phyloP scores from a whole-genome alignment of 495 filamentous ascomycete genomes.

The Neurospora hispaniola region DNA sequence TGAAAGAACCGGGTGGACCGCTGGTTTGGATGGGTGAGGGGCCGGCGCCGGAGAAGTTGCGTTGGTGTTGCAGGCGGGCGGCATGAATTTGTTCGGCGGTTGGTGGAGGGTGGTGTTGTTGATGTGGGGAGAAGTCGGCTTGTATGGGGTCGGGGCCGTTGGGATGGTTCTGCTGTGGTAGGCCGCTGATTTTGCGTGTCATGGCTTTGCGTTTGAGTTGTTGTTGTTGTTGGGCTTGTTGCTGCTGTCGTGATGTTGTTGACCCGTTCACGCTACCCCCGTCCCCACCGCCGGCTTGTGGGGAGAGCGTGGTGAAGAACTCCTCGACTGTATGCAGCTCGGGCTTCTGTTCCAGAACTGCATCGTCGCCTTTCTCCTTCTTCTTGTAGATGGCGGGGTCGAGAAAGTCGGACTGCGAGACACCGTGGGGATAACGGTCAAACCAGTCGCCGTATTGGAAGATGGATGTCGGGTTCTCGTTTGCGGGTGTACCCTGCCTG shows the following conservation, averaged over 20 bases:
- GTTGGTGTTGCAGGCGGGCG: slow-evolving; percentile 27
- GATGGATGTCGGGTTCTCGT: slow-evolving; percentile 50
- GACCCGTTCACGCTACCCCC: slow-evolving; percentile 20
- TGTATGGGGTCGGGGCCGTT: slow-evolving; percentile 32
- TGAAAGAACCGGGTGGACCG: slow-evolving; percentile 18
- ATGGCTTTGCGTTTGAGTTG: slow-evolving; percentile 35
- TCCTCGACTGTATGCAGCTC: slow-evolving; percentile 91
- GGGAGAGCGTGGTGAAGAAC: slow-evolving; percentile 78
- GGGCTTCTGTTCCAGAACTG: slow-evolving; percentile 71
- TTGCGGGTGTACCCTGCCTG: slow-evolving; percentile 37
- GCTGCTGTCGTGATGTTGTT: slow-evolving; percentile 15
- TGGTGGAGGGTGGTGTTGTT: slow-evolving; percentile 14
- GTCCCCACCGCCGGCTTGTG: slow-evolving; percentile 34
- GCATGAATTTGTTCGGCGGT: slow-evolving; percentile 21
- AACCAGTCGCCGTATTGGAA: slow-evolving; percentile 99
- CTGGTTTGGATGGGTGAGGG: slow-evolving; percentile 23
- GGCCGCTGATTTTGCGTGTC: slow-evolving; percentile 31
- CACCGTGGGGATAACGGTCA: slow-evolving; percentile 85
- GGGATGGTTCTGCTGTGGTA: slow-evolving; percentile 24
- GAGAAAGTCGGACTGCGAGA: slow-evolving; percentile 72
- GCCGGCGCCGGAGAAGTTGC: slow-evolving; percentile 25
- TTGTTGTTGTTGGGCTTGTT: slow-evolving; percentile 12
- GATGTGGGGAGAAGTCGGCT: slow-evolving; percentile 24
- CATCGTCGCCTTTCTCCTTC: slow-evolving; percentile 68
- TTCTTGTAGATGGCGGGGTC: slow-evolving; percentile 58